Evolutionary conservation across 2,329 filamentous ascomycete genomes (phyloP).

Genomic region (Fusarium foetens): DNA sequence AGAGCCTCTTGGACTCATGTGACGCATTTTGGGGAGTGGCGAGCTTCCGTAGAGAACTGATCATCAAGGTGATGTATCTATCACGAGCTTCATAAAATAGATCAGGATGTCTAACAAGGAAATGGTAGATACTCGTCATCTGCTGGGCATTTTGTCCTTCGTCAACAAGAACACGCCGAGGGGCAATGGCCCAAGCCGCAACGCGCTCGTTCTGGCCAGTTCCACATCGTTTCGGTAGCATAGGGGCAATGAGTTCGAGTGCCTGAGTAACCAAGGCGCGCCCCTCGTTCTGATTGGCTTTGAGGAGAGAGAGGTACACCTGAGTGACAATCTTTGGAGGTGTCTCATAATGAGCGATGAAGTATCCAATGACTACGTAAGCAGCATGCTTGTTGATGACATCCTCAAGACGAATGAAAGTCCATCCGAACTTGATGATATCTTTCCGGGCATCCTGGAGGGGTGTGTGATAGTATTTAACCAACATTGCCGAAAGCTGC

Average conservation of each 20-base stretch:
- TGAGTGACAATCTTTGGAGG: conserved; percentile 95
- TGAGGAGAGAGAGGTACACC: conserved; percentile 90
- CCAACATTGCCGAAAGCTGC: conserved; percentile 91
- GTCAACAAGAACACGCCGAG: conserved; percentile 89
- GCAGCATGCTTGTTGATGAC: conserved; percentile 99
- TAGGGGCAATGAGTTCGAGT: conserved; percentile 92
- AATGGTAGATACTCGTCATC: conserved; percentile 97
- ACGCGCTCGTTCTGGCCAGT: conserved; percentile 74
- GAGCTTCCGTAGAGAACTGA: conserved; percentile 88
- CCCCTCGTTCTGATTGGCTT: conserved; percentile 95
- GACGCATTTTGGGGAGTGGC: conserved; percentile 84
- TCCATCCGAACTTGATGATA: conserved; percentile 99
- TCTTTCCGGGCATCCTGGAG: conserved; percentile 95
- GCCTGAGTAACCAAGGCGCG: conserved; percentile 92
- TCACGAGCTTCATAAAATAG: conserved; percentile 96
- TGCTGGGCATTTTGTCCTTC: conserved; percentile 96
- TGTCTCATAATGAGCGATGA: conserved; percentile 96
- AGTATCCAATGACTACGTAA: conserved; percentile 96
- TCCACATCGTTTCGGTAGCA: conserved; percentile 85
- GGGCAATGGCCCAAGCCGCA: conserved; percentile 88
- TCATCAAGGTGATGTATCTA: conserved; percentile 88
- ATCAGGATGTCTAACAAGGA: conserved; percentile 90
- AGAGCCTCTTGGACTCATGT: conserved; percentile 90
- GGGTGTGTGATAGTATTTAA: conserved; percentile 92
- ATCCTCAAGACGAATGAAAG: conserved; percentile 97